phyloP scores from a whole-genome alignment of 495 filamentous ascomycete species.

The Xylaria nigripes region DNA sequence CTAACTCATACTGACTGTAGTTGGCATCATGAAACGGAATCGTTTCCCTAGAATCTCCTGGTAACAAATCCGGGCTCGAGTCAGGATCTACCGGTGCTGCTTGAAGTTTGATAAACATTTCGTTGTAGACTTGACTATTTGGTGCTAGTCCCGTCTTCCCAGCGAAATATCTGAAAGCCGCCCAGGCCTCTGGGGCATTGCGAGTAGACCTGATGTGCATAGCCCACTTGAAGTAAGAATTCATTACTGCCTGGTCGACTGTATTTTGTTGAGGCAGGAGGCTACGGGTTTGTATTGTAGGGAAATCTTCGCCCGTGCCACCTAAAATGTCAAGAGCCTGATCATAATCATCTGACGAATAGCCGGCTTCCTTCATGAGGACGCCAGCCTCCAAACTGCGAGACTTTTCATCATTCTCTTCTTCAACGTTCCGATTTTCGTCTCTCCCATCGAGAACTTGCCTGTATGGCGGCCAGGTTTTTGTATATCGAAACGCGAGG shows the following conservation, averaged over 20 bases:
- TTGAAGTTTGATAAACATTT: constrained; percentile 40
- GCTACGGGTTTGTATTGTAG: constrained; percentile 36
- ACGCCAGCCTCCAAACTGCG: constrained; percentile 31
- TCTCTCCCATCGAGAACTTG: constrained; percentile 37
- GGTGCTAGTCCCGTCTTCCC: constrained; percentile 18
- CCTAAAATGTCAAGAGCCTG: constrained; percentile 30
- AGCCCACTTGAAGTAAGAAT: constrained; percentile 30
- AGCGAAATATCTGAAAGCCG: constrained; percentile 29
- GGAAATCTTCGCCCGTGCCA: constrained; percentile 26
- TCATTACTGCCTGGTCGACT: constrained; percentile 15
- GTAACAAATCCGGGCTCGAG: constrained; percentile 18
- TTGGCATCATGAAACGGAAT: constrained; percentile 34
- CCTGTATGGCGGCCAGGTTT: constrained; percentile 41
- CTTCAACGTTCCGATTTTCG: constrained; percentile 28
- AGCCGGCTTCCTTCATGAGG: constrained; percentile 36
- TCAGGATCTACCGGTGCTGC: constrained; percentile 10
- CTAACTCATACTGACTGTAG: constrained; percentile 36
- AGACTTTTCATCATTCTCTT: constrained; percentile 38
- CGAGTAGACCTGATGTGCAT: constrained; percentile 32
- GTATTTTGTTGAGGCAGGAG: constrained; percentile 16
- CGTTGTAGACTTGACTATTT: constrained; percentile 29
- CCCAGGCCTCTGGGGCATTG: constrained; percentile 40
- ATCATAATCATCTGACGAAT: constrained; percentile 27
- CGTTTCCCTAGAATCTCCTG: constrained; percentile 31
- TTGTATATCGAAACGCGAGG: constrained; percentile 28